Evolutionary conservation across 2,329 filamentous ascomycete genomes (phyloP).

Genomic region (Alternaria ventricosa): DNA sequence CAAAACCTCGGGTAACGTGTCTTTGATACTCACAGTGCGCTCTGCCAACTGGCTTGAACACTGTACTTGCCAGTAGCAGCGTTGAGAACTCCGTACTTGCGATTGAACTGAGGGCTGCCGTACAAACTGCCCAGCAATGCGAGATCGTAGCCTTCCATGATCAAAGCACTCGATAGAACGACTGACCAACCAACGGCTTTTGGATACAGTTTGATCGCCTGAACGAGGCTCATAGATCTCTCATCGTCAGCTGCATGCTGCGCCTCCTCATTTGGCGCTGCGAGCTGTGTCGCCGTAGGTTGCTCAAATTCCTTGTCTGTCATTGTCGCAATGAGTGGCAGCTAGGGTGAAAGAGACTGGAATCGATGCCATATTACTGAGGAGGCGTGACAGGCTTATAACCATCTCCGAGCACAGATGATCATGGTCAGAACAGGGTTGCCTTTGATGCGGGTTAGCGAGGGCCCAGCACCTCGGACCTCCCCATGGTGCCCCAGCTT

Average conservation of each 20-base stretch:
- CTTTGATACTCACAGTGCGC: conserved; percentile 43
- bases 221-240: conserved; percentile 62
- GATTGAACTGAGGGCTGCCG: conserved; percentile 53
- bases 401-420: conserved; percentile 14
- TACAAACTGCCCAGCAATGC: conserved; percentile 80
- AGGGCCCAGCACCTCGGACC: conserved; percentile 8
- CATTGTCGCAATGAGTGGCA: conserved; percentile 20
- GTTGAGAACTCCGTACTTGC: conserved; percentile 49
- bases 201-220: conserved; percentile 81
- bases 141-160: conserved; percentile 89
- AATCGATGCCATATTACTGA: neutral
- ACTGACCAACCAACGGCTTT: conserved; percentile 84
- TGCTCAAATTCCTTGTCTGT: conserved; percentile 24
- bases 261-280: conserved; percentile 34
- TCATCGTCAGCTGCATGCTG: conserved; percentile 53
- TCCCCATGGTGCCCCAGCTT: conserved; percentile 18
- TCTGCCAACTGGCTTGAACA: conserved; percentile 53
- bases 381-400: conserved; percentile 17
- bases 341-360: neutral
- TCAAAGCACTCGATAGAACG: conserved; percentile 82
- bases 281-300: conserved; percentile 15
- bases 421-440: conserved; percentile 18
- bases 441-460: conserved; percentile 23
- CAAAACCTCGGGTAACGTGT: neutral
- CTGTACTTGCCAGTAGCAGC: conserved; percentile 45